Percentiles rank a stretch among this genome's conserved stretches.
phyloP scores from a whole-genome alignment of 768 basidiomycete species.

The Punctularia strigosozonata region DNA sequence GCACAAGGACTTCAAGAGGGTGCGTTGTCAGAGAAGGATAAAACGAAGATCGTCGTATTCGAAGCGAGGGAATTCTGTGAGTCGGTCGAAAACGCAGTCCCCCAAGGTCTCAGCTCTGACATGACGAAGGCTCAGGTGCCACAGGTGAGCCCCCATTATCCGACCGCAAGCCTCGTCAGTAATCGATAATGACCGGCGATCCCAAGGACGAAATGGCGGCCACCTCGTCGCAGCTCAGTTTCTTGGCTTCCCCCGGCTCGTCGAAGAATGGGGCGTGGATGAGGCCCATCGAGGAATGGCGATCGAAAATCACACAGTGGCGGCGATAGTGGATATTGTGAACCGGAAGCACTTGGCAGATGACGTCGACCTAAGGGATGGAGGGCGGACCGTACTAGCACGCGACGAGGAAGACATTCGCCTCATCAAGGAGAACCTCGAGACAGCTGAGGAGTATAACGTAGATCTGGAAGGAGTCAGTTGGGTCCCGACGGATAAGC shows the following conservation, averaged over 20 bases:
- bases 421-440: conserved; percentile 30
- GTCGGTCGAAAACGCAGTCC: conserved; percentile 12
- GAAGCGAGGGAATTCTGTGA: conserved; percentile 83
- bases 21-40: conserved; percentile 5
- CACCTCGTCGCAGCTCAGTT: conserved; percentile 50
- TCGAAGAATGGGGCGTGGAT: conserved; percentile 30
- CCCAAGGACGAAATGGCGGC: conserved; percentile 65
- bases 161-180: too few relatives aligned
- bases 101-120: neutral
- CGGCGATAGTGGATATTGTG: conserved; percentile 37
- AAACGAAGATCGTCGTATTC: conserved; percentile 47
- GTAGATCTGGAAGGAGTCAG: conserved; percentile 29
- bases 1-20: conserved; percentile 18
- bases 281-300: conserved; percentile 42
- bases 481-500: conserved; percentile 35
- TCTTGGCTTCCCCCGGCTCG: conserved; percentile 28
- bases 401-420: conserved; percentile 32
- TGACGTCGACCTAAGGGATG: conserved; percentile 51
- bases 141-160: too few relatives aligned
- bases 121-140: neutral
- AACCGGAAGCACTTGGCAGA: conserved; percentile 27
- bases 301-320: conserved; percentile 46
- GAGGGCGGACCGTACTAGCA: conserved; percentile 39
- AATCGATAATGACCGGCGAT: neutral
- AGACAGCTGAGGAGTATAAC: conserved; percentile 42